Conservation (phyloP, 202 grass and related monocot species). For the Zoysia matrella region DNA sequence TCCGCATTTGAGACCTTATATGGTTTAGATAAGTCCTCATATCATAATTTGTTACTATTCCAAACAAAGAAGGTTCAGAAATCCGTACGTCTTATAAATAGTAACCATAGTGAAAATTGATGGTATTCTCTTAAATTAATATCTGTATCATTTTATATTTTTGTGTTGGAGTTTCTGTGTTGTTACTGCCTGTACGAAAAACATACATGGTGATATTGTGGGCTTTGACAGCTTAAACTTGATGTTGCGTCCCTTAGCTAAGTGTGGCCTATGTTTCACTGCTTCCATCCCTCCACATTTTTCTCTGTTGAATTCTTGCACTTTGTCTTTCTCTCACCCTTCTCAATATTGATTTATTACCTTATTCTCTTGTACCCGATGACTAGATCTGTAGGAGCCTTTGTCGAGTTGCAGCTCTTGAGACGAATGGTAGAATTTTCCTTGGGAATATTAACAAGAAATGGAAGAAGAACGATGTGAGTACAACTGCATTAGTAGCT, state of each 20-base stretch:
- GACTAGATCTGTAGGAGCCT: conserved; percentile 65
- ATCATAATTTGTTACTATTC: no score
- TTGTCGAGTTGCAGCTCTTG: conserved; percentile 59
- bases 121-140: neutral
- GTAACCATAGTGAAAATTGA: neutral
- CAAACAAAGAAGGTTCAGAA: no score
- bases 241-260: neutral
- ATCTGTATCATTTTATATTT: neutral
- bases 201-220: neutral
- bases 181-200: neutral
- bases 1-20: no score
- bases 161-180: neutral
- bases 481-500: conserved; percentile 32
- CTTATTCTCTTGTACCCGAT: conserved; percentile 15
- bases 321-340: neutral
- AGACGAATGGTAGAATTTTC: conserved; percentile 60
- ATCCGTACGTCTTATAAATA: neutral
- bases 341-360: conserved; percentile 35
- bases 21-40: no score
- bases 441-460: conserved; percentile 74
- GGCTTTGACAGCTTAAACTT: no score
- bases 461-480: conserved; percentile 76
- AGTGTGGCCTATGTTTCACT: neutral
- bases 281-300: neutral
- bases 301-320: conserved; percentile 11